Evolutionary conservation across 768 basidiomycete genomes (phyloP).

Genomic region (Phanerochaete carnosa): DNA sequence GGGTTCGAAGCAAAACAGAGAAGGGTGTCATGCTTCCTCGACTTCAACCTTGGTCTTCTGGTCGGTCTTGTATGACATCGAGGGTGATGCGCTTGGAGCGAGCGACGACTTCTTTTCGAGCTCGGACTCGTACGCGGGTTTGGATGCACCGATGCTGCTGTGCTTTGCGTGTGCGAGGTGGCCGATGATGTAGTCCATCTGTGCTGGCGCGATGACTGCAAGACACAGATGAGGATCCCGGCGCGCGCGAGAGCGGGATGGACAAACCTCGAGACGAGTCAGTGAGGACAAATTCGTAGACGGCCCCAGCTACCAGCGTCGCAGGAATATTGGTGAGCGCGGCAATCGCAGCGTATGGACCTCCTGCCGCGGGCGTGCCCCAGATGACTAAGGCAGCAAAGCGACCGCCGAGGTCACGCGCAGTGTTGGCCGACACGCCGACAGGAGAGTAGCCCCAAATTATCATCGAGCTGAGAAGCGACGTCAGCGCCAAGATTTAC

Average conservation of each 20-base stretch:
- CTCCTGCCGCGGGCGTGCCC: conserved; percentile 51
- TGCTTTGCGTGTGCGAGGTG: conserved; percentile 24
- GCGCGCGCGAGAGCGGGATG: background rate
- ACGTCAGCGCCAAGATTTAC: background rate
- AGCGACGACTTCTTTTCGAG: background rate
- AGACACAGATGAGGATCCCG: background rate
- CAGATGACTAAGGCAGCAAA: conserved; percentile 59
- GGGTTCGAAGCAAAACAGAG: too few relatives aligned
- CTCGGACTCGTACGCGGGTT: background rate
- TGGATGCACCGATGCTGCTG: conserved; percentile 1
- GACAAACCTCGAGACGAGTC: conserved; percentile 58
- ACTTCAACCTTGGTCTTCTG: conserved; percentile 3
- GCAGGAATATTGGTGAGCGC: conserved; percentile 67
- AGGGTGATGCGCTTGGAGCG: background rate
- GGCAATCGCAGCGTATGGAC: conserved; percentile 56
- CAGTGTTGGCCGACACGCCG: conserved; percentile 57
- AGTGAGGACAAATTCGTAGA: conserved; percentile 55
- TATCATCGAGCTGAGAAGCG: conserved; percentile 39
- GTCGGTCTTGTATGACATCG: background rate
- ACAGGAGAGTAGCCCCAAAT: conserved; percentile 62
- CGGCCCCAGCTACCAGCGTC: conserved; percentile 45
- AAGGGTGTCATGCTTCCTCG: background rate
- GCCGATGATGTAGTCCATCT: conserved; percentile 17
- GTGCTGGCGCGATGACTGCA: conserved; percentile 20
- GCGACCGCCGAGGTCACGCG: conserved; percentile 65